Base-by-base conservation (phyloP, 2,329 filamentous ascomycete genomes). In the Monilinia fructicola region DNA sequence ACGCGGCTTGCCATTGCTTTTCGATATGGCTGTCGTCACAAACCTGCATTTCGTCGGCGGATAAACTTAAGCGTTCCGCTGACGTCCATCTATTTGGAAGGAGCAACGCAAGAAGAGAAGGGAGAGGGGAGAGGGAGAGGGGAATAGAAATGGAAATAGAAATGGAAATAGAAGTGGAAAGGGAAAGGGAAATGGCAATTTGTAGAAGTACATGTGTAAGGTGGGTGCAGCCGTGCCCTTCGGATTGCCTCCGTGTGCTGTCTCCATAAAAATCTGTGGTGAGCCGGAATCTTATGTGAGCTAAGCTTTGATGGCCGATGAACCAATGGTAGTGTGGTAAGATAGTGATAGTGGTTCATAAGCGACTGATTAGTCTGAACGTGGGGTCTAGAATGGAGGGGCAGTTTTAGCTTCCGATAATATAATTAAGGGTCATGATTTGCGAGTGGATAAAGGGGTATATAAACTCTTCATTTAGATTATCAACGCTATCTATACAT, bases 341-440 rank as follows among this genome's bases (percentile, higher is more conserved):
- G 12, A 14, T 42, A 5, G 11, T 52, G 4, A 7, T 3, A 12
- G 55, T 31, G 40, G 23, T 44, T 52, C 11, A 18, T 28, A 31
- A 53, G 55, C 28, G 42, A 35, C 10, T 50, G 12, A 48, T 16
- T 10, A 4, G 12, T 9, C 23, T 26, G 28, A 48, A 50, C 50
- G 58, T 60, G 58, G 56, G 59, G 54, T 38, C 61, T 40, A 23
- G 59, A 35, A 40, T 63, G 55, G 55, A 66, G 64, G 64, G 64
- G 64, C 61, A 66, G 31, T 61, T 61, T 61, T 23, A 28, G 62
- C 31, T 35, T 26, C 46, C 31, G 31, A 38, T 40, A 21, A 46
- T 53, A 21, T n/a, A 35, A 18, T 50, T 60, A 50, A 21, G 44
- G 58, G 58, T 26, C 44, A 18, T 60, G 21, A 11, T 38, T 38